These are phyloP conservation scores for Trypanosoma caninum DNA, from an alignment of 208 protist genomes.

Conservation along the genomic window DNA sequence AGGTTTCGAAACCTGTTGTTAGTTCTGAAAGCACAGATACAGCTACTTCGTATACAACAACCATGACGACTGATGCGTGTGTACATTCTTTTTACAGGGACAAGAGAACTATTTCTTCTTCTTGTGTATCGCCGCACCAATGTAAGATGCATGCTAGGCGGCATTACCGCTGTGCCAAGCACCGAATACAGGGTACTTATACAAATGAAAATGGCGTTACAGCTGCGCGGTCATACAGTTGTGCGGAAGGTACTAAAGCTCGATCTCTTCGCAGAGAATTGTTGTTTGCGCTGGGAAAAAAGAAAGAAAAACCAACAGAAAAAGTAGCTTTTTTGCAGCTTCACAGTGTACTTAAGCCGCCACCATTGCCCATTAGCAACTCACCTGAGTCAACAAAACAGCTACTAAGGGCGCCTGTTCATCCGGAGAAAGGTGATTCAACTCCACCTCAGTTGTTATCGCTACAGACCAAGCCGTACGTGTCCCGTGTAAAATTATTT, in stretches of 20 bases:
- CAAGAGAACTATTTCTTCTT: background rate
- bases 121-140: background rate
- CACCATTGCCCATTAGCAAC: slow-evolving; percentile 27
- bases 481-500: slow-evolving; percentile 22
- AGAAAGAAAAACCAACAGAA: slow-evolving; percentile 3
- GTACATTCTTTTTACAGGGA: background rate
- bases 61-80: slow-evolving; percentile 31
- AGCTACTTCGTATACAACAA: slow-evolving; percentile 69
- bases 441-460: slow-evolving; percentile 12
- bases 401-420: background rate
- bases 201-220: background rate
- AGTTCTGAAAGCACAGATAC: slow-evolving; percentile 43
- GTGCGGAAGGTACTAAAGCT: background rate
- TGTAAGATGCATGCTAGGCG: slow-evolving; percentile 17
- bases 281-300: slow-evolving; percentile 2
- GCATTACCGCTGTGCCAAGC: slow-evolving; percentile 26
- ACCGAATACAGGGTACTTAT: slow-evolving; percentile 4
- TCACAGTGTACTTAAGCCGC: slow-evolving; percentile 30
- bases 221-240: background rate
- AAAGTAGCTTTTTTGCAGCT: slow-evolving; percentile 30
- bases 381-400: background rate
- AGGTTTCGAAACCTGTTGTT: slow-evolving; percentile 22
- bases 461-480: slow-evolving; percentile 1
- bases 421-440: background rate
- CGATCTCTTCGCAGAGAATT: slow-evolving; percentile 3